Conservation (phyloP, 2,329 filamentous ascomycete genomes). For the Huntiella moniliformis region DNA sequence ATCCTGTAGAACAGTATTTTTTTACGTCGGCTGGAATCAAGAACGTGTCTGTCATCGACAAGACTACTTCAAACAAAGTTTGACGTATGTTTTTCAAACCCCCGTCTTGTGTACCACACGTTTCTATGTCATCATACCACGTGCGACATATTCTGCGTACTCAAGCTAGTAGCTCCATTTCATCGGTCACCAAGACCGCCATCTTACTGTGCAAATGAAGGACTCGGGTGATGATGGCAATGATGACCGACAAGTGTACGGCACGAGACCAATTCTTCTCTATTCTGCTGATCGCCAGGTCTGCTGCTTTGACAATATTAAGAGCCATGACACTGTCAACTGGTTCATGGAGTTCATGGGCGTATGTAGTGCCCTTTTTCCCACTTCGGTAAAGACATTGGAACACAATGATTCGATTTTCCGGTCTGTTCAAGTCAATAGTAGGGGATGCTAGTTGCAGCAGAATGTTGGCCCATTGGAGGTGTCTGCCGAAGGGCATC, state of each 20-base stretch:
- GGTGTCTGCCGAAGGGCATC: conserved; percentile 26
- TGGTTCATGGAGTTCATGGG: not conserved
- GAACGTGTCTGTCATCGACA: too few relatives aligned
- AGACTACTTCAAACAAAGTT: too few relatives aligned
- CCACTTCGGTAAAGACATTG: conserved; percentile 33
- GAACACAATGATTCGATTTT: conserved; percentile 27
- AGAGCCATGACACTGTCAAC: conserved; percentile 20
- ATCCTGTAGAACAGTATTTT: too few relatives aligned
- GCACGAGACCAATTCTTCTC: conserved; percentile 32
- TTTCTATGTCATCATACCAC: too few relatives aligned
- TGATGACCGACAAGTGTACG: conserved; percentile 21
- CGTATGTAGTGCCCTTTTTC: conserved; percentile 12
- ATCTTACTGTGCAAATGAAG: too few relatives aligned
- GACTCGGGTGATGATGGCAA: conserved; percentile 23
- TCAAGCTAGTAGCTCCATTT: too few relatives aligned
- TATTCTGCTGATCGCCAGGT: conserved; percentile 18
- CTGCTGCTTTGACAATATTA: conserved; percentile 17
- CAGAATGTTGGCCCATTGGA: conserved; percentile 39
- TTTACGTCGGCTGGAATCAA: too few relatives aligned
- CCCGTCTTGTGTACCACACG: too few relatives aligned
- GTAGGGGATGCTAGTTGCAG: conserved; percentile 27
- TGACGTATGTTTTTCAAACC: too few relatives aligned
- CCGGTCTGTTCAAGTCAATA: conserved; percentile 30
- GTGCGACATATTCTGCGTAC: too few relatives aligned
- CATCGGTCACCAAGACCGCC: too few relatives aligned